Evolutionary conservation across 108 stramenopile genomes (phyloP), one percentile per base, ranked within the genome.

Genomic region (Pseudonitzschia multiseries): DNA sequence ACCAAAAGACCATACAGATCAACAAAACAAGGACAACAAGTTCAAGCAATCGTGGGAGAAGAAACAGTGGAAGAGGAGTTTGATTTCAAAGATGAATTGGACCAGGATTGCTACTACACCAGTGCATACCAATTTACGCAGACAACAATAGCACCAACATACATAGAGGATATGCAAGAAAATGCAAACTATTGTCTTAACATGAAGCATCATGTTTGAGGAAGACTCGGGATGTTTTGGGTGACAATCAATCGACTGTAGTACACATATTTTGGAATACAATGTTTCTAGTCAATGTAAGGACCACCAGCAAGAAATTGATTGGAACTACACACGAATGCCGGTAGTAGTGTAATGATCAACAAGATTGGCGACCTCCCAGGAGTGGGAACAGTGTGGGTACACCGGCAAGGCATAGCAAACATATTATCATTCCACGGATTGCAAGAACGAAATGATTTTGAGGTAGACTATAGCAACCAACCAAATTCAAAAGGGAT

Each of bases 201-300:
- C 36, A 36, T 36, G 36, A 36, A 36, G 6, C n/a, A n/a, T n/a
- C 36, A 36, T 5, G 36, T 36, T 2, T 5, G 4, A 5, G 36
- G 36, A 36, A 36, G 36, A 36, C 2, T 6, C 36, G 6, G 36
- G 6, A 2, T 2, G 6, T 36, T 36, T 6, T 36, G 36, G 36
- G 36, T 36, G 82, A 81, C 74, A 81, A 68, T 26, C 75, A 80
- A 48, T 70, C 73, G 26, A 84, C 83, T 0, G n/a, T n/a, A n/a
- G 57, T 70, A 14, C 42, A 78, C 57, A 48, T 78, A 15, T 74
- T 85, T 41, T 68, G 44, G 9, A 78, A 81, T 65, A 12, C n/a
- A 32, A 28, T 46, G 33, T 27, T 81, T 26, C 71, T 85, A 24
- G 54, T 43, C 20, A 81, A 81, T 64, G 79, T 85, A 26, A 51